Conservation (phyloP, 768 basidiomycete species). For the Calocybe indica region DNA sequence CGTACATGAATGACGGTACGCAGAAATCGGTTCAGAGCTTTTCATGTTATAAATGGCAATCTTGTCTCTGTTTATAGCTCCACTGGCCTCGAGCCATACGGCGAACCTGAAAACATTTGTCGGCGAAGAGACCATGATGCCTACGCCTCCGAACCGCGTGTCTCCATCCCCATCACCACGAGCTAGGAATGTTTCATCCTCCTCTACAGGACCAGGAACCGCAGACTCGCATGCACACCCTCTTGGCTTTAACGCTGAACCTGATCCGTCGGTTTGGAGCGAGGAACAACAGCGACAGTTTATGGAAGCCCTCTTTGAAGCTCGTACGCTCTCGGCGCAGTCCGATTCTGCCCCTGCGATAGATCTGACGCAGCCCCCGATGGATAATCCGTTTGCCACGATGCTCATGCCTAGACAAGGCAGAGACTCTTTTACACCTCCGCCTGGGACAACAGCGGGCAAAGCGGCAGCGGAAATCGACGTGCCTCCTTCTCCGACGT, state of each 20-base stretch:
- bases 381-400: conserved; percentile 43
- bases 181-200: conserved; percentile 8
- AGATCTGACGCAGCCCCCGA: conserved; percentile 21
- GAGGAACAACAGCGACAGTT: conserved; percentile 65
- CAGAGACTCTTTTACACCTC: conserved; percentile 15
- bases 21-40: conserved; percentile 6
- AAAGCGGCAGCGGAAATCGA: conserved; percentile 17
- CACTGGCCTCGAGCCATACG: conserved; percentile 30
- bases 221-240: too few species aligned
- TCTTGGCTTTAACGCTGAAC: conserved; percentile 13
- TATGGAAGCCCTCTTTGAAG: conserved; percentile 56
- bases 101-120: conserved; percentile 29
- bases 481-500: conserved; percentile 25
- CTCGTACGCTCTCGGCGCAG: conserved; percentile 9
- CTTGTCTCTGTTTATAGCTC: conserved; percentile 20
- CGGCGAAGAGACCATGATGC: conserved; percentile 42
- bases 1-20: conserved; percentile 48
- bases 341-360: conserved; percentile 12
- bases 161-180: conserved; percentile 23
- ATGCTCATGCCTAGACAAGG: conserved; percentile 28
- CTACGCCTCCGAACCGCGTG: conserved; percentile 22
- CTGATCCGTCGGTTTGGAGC: conserved; percentile 59
- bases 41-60: not conserved
- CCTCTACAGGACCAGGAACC: conserved; percentile 16
- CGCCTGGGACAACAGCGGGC: conserved; percentile 13